Evolutionary conservation across 1,284 basidiomycete species (phyloP), one percentile per base, ranked within the genome.

Genomic region (Hemileia vastatrix): DNA sequence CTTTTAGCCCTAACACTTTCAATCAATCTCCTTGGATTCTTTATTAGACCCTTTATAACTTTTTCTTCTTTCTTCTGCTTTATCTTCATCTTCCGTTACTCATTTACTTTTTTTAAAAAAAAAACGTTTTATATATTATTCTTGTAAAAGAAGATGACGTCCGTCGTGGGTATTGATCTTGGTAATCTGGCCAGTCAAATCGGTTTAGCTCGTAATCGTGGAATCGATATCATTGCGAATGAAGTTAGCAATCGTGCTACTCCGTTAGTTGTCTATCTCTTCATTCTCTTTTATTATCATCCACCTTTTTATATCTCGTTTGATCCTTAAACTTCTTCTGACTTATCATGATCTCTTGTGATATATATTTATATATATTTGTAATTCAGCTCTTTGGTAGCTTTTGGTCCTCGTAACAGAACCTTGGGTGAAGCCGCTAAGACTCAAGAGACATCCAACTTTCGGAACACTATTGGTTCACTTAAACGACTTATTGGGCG

Each of bases 391-490:
- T 93, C 92, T 49, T 83, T 96, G 66, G 84, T 95, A 67, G 90
- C 88, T 5, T 96, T 94, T 78, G 91, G 90, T 27, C 82, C 83
- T 47, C 89, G 87, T 77, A 87, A 91, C 73, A 86, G 92, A 67
- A 78, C 85, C 55, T 87, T 95, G 74, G 92, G 92, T 68, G 92
- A 96, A 78, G 69, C 90, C 21, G 92, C 91, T 71, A 95, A 95
- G 80, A 95, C 89, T 1, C 88, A 92, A 69, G 92, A 96, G 79
- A 94, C 87, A n/a, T 92, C 90, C 69, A 95, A 95, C 80, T 95
- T 92, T 81, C 88, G 85, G 78, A 96, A 95, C 80, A 95, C 92
- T 44, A 82, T 93, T 73, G 92, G 92, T 53, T 86, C 84, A 1
- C 80, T 96, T 72, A 95, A 94, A 78, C 83, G 91, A 49, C 81